phyloP scores from a whole-genome alignment of 176 grass and related monocot species.

The Lolium perenne region DNA sequence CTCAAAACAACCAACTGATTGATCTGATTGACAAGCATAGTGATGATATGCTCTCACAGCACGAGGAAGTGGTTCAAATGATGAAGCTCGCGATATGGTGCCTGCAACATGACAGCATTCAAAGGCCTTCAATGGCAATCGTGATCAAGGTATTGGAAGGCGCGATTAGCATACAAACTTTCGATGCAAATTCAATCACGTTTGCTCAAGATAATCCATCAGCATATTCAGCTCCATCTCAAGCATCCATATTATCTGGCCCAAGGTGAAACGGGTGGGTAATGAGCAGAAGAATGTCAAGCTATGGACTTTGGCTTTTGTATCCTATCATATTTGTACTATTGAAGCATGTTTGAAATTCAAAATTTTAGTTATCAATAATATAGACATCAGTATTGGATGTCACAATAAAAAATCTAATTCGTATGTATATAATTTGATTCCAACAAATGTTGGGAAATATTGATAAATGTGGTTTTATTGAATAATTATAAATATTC shows the following conservation, averaged over 20 bases:
- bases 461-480: no score
- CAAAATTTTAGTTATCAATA: no score
- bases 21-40: not conserved
- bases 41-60: not conserved
- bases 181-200: not conserved
- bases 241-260: not conserved
- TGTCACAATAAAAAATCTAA: no score
- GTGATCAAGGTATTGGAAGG: constrained; percentile 8
- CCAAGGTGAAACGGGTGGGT: not conserved
- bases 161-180: not conserved
- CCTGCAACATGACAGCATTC: not conserved
- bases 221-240: not conserved
- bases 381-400: no score
- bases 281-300: not conserved
- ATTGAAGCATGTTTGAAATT: not conserved
- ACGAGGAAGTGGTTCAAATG: not conserved
- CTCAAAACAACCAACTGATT: not conserved
- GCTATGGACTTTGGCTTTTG: not conserved
- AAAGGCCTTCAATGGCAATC: not conserved
- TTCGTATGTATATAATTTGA: no score
- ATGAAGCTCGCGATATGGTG: constrained; percentile 1
- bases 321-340: not conserved
- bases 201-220: not conserved
- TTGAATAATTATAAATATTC: no score
- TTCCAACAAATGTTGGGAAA: no score